A percentile compares a stretch with the other conserved stretches of the same genome.
phyloP scores from a whole-genome alignment of 345 rosid species.

The Geranium rotundifolium region DNA sequence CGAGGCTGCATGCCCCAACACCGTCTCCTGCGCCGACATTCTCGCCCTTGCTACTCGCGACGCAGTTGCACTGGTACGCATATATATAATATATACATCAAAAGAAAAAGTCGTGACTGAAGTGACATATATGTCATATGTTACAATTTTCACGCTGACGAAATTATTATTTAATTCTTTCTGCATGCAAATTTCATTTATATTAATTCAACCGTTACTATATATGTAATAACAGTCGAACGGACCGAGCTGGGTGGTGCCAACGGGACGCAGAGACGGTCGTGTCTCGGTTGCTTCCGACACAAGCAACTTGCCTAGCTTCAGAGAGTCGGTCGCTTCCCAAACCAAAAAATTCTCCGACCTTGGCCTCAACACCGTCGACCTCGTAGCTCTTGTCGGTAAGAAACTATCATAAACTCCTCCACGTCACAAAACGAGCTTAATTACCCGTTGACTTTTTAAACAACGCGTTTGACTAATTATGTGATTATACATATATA shows the following conservation, averaged over 20 bases:
- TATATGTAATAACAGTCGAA: slow-evolving; percentile 5
- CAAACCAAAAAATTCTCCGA: slow-evolving; percentile 16
- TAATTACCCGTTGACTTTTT: no score
- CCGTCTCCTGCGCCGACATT: slow-evolving; percentile 50
- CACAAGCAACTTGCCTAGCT: slow-evolving; percentile 13
- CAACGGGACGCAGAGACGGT: slow-evolving; percentile 36
- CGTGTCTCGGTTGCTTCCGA: slow-evolving; percentile 22
- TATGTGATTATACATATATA: slow-evolving; percentile 4
- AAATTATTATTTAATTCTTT: no score
- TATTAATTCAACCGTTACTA: no score
- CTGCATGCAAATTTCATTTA: no score
- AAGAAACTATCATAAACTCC: no score
- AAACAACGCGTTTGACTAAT: no score
- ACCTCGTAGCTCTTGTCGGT: slow-evolving; percentile 35
- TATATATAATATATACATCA: no score
- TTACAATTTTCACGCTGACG: no score
- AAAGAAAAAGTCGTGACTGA: no score
- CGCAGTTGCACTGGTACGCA: slow-evolving; percentile 21
- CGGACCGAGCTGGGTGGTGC: slow-evolving; percentile 15
- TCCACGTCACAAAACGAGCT: no score
- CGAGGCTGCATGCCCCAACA: slow-evolving; percentile 44
- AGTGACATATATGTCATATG: no score
- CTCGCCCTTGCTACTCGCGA: slow-evolving; percentile 43
- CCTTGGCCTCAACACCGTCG: slow-evolving; percentile 17
- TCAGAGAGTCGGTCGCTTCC: slow-evolving; percentile 14